Percentiles rank a stretch among this genome's conserved stretches.
phyloP scores from a whole-genome alignment of 345 rosid genomes.

The Nasturtium officinale region DNA sequence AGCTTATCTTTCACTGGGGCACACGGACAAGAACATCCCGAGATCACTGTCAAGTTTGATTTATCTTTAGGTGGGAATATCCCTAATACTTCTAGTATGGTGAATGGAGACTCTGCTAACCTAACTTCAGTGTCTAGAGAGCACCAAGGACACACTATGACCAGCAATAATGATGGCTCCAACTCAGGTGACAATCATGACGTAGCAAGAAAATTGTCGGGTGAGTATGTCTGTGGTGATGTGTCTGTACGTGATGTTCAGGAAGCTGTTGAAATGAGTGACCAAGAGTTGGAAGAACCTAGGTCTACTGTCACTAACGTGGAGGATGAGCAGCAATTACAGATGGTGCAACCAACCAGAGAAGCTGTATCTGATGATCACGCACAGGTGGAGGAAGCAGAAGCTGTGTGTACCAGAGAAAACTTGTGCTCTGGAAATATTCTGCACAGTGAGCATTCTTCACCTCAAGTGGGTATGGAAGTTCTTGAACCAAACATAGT shows the following conservation, averaged over 20 bases:
- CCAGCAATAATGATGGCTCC: constrained; percentile 25
- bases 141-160: constrained; percentile 38
- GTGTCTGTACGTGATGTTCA: constrained; percentile 33
- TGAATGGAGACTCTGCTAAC: constrained; percentile 34
- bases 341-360: constrained; percentile 29
- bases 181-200: constrained; percentile 37
- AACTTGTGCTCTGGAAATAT: constrained; percentile 26
- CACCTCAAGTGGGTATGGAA: constrained; percentile 43
- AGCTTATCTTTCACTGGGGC: constrained; percentile 16
- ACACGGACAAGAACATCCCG: constrained; percentile 23
- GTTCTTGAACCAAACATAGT: constrained; percentile 19
- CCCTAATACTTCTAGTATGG: constrained; percentile 28
- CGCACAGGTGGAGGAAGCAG: constrained; percentile 35
- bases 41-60: constrained; percentile 17
- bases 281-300: constrained; percentile 37
- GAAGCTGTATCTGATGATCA: constrained; percentile 41
- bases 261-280: constrained; percentile 37
- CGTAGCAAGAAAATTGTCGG: constrained; percentile 33
- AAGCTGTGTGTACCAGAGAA: constrained; percentile 39
- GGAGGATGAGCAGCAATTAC: constrained; percentile 34
- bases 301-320: constrained; percentile 29
- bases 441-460: constrained; percentile 12
- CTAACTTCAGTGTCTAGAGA: constrained; percentile 36
- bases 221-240: constrained; percentile 30
- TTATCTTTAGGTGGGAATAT: constrained; percentile 21